Base-by-base conservation (phyloP, 2,329 filamentous ascomycete species). In the Aschersonia sp. region DNA sequence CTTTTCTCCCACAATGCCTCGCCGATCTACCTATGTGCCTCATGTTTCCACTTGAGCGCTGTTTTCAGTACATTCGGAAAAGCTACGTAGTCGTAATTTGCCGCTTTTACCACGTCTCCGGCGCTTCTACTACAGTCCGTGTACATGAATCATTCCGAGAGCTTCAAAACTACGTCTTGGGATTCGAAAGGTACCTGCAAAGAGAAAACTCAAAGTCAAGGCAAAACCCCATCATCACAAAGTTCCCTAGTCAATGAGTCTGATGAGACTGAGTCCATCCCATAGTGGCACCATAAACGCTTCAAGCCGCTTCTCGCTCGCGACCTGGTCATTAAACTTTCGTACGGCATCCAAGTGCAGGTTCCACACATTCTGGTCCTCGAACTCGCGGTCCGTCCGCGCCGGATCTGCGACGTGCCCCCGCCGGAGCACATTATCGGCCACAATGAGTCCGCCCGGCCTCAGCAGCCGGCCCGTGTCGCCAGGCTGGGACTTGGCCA, bases 391-490 rank as follows among this genome's bases (percentile, higher is more conserved):
- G 22, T 45, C 39, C 14, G 43, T 45, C 45, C 8, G 50, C 48
- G 5, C 50, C 47, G 30, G 49, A 46, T 66, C 64, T 5, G 69
- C 72, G 4, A 77, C 69, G 10, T 73, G 59, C 6, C 67, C 73
- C 6, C 62, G 59, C 3, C 69, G 68, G 30, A 79, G 63, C 41
- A 73, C 66, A 48, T 78, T 78, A 56, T 78, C 75, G 1, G 70
- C 73, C 11, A 77, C 60, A 50, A 78, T 70, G 48, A 77, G 59
- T 0, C 71, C 73, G 6, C 69, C 71, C 7, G 64, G 57, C 1
- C 68, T 64, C 40, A 78, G 63, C 30, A 78, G 63, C 6, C 71
- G 66, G 11, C 51, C 54, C 3, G 55, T 14, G 5, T 53, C 51
- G 2, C 62, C 64, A 2, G 70, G 64, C 45, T 54, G 55, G 5